Conservation (phyloP, 371 early-diverging fungal species). For the Mortierella sp. region DNA sequence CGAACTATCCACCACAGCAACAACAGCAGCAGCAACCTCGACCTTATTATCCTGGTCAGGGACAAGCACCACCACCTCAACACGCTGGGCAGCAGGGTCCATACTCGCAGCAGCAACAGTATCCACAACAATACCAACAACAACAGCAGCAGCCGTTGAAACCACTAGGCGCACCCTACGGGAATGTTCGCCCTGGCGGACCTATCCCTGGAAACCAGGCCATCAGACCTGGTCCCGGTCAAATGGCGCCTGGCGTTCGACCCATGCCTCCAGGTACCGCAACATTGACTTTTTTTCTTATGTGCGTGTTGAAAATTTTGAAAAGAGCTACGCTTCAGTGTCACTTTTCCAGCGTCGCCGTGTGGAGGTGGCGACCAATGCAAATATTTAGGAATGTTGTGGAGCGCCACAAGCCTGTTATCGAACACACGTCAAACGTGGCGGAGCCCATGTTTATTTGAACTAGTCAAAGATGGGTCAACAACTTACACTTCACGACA, state of each 20-base stretch:
- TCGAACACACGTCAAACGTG: background rate
- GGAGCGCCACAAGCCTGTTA: background rate
- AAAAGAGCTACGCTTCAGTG: background rate
- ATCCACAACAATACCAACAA: background rate
- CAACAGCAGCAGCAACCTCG: slow-evolving; percentile 24
- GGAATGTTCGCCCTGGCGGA: slow-evolving; percentile 27
- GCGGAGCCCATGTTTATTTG: background rate
- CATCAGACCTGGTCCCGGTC: slow-evolving; percentile 21
- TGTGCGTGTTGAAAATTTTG: background rate
- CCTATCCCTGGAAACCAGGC: slow-evolving; percentile 18
- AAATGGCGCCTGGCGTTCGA: slow-evolving; percentile 20
- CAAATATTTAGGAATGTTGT: background rate
- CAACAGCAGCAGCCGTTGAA: slow-evolving; percentile 24
- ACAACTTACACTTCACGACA: background rate
- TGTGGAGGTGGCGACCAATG: background rate
- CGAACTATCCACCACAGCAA: slow-evolving; percentile 21
- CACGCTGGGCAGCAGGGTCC: slow-evolving; percentile 18
- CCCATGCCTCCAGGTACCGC: slow-evolving; percentile 28
- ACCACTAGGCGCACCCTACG: slow-evolving; percentile 6
- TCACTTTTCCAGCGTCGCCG: background rate
- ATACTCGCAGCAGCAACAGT: background rate
- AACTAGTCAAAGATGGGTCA: background rate
- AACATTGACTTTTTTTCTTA: background rate
- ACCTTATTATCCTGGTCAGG: slow-evolving; percentile 17
- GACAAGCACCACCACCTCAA: slow-evolving; percentile 9